Evolutionary conservation across 1,284 basidiomycete species (phyloP), one percentile per base, ranked within the genome.

Genomic region (Ceratobasidium sp.): DNA sequence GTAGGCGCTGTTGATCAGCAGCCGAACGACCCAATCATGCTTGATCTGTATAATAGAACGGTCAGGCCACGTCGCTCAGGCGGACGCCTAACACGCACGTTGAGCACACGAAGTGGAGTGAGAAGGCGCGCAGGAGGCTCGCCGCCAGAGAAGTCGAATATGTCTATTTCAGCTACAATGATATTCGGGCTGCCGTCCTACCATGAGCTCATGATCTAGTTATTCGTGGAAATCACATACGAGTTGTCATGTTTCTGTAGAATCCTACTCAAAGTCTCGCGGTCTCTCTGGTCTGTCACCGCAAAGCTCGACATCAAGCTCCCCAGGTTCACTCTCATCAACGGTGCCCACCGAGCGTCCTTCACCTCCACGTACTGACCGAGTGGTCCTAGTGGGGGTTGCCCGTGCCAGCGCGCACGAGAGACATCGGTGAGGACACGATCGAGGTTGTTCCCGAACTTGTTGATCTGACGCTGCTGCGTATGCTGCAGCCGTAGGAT

Each of bases 71-170:
- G 13, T 60, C n/a, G 12, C 1, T 70, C 33, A 12, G 71, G 26
- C 12, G 44, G 56, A 40, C 78, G 42, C 49, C n/a, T 42, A 60
- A 39, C 33, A 85, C 90, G 15, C 80, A 95, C 96, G 42, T 95
- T 91, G 5, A 98, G 88, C n/a, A 93, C 94, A 28, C 96, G 93
- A 42, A 97, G 87, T 42, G 97, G 89, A 2, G 97, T 99, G 12
- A 91, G 85, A 70, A 92, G 87, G 28, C 88, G 82, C 13, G 85
- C 81, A 33, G 89, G 87, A 23, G 93, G 91, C 84, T 95, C 92
- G 81, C 85, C 86, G 10, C 56, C 63, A 79, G 86, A 89, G 82
- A 90, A 97, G 82, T 97, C 94, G 83, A 95, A 96, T 33, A 92
- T 78, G 83, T 97, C 96, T 42, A 88, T 90, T 73, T 90, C 87